Evolutionary conservation across 495 filamentous ascomycete species (phyloP).

Genomic region (Tuber aestivum): DNA sequence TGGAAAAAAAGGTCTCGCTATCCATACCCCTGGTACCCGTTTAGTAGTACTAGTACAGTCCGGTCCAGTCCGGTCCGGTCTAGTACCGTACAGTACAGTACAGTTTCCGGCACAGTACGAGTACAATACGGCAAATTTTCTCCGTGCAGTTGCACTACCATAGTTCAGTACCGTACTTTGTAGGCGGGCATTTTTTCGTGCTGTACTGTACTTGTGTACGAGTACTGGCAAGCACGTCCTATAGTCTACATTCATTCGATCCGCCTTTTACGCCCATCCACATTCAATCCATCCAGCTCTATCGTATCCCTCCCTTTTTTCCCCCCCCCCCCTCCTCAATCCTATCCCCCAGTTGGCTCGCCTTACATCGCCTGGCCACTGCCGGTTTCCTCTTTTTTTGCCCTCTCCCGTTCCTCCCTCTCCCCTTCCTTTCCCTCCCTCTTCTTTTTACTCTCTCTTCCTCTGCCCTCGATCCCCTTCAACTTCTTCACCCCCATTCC

Average conservation of each 20-base stretch:
- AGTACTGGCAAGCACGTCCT: not conserved
- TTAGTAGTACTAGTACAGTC: no score
- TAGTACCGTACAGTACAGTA: no score
- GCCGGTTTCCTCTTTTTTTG: conserved; percentile 8
- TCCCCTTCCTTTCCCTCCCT: not conserved
- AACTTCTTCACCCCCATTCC: not conserved
- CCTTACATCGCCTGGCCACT: conserved; percentile 5
- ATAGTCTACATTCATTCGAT: not conserved
- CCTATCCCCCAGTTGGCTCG: not conserved
- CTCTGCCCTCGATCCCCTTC: not conserved
- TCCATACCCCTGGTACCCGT: no score
- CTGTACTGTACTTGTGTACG: not conserved
- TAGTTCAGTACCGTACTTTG: not conserved
- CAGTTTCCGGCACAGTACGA: no score
- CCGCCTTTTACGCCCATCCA: not conserved
- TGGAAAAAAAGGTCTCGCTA: no score
- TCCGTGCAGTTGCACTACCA: no score
- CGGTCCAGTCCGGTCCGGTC: no score
- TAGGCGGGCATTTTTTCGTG: not conserved
- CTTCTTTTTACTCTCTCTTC: conserved; percentile 1
- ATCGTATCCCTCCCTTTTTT: conserved; percentile 18
- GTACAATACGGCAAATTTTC: no score
- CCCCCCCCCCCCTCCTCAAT: conserved; percentile 3
- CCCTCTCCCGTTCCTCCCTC: conserved; percentile 9
- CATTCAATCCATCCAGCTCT: conserved; percentile 19